phyloP scores from a whole-genome alignment of 2,329 filamentous ascomycete genomes.

The Botrytis fabae region DNA sequence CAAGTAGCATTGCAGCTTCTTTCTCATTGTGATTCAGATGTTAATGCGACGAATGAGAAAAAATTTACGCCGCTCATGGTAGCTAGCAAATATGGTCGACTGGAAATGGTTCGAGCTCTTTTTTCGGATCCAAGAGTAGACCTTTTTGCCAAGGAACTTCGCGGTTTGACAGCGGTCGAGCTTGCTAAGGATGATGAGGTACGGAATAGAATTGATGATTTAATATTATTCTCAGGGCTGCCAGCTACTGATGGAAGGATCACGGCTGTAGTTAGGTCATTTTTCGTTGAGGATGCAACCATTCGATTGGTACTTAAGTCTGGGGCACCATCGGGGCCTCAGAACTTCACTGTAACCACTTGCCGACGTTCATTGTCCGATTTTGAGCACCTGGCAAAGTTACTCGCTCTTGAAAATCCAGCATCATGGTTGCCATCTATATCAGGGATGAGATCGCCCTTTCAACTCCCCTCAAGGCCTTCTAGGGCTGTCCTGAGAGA shows the following conservation, averaged over 20 bases:
- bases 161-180: constrained; percentile 91
- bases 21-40: constrained; percentile 85
- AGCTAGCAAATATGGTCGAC: constrained; percentile 94
- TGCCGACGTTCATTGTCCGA: constrained; percentile 84
- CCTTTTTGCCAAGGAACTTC: constrained; percentile 75
- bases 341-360: constrained; percentile 90
- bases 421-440: constrained; percentile 91
- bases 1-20: constrained; percentile 74
- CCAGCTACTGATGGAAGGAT: constrained; percentile 75
- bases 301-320: constrained; percentile 93
- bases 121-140: constrained; percentile 90
- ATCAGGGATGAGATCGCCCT: constrained; percentile 77
- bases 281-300: constrained; percentile 95
- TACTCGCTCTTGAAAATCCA: constrained; percentile 85
- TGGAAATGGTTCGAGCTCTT: constrained; percentile 86
- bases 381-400: constrained; percentile 85
- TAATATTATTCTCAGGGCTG: constrained; percentile 77
- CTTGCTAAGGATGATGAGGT: constrained; percentile 98
- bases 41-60: constrained; percentile 93
- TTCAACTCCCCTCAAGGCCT: constrained; percentile 89
- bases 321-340: constrained; percentile 76
- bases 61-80: constrained; percentile 96
- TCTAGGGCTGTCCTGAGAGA: constrained; percentile 85
- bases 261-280: constrained; percentile 90
- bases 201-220: constrained; percentile 91